Conservation (phyloP, 768 basidiomycete species). For the Lactifluus pinguis region DNA sequence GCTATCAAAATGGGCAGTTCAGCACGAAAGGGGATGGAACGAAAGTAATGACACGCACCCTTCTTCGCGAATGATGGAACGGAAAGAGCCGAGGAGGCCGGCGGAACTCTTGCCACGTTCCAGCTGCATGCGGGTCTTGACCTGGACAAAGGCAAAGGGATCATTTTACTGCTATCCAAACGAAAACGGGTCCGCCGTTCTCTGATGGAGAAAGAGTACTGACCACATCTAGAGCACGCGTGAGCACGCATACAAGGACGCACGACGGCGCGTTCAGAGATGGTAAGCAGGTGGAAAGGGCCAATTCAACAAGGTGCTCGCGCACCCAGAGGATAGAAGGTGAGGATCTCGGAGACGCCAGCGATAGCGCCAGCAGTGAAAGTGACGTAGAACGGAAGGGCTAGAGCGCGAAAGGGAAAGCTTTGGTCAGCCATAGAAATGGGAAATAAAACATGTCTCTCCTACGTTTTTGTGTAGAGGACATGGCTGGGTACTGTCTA, state of each 20-base stretch:
- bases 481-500: neutral
- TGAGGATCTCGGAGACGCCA: conserved; percentile 75
- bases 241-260: neutral
- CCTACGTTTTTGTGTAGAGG: conserved; percentile 19
- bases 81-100: conserved; percentile 78
- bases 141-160: conserved; percentile 35
- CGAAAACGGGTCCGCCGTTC: neutral
- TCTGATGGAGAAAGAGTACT: conserved; percentile 26
- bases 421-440: neutral
- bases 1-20: conserved; percentile 31
- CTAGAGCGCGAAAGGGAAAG: conserved; percentile 29
- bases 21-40: conserved; percentile 8
- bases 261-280: neutral
- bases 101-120: conserved; percentile 68
- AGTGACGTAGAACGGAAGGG: conserved; percentile 78
- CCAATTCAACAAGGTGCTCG: conserved; percentile 1
- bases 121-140: conserved; percentile 99
- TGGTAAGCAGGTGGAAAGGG: neutral
- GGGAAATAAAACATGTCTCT: neutral
- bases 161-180: neutral
- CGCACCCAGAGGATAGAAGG: conserved; percentile 86
- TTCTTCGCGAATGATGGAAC: conserved; percentile 78
- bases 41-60: conserved; percentile 47
- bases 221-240: conserved; percentile 63
- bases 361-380: conserved; percentile 96